Base-by-base conservation (phyloP, 768 basidiomycete species). In the Arthromyces matolae region DNA sequence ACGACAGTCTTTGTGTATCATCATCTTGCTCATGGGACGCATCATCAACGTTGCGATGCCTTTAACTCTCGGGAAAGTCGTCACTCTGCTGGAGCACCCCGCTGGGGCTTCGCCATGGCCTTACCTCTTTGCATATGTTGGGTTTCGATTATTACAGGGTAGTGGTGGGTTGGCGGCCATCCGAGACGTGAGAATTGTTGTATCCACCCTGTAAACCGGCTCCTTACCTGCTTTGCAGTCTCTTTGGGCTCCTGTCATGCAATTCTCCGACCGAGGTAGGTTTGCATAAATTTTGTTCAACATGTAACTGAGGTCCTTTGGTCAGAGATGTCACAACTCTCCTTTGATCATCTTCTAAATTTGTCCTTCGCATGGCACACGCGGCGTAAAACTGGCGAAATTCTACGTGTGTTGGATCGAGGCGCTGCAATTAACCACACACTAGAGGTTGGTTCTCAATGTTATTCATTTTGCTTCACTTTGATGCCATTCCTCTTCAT, bases 161-260 rank as follows among this genome's bases (percentile, higher is more conserved):
- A 79, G 77, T 44, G 88, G 87, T 19, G 92, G 92, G 20, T 66
- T 95, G 19, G 66, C 77, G 19, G 87, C 85, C 27, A 65, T 91
- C 38, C 79, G 79, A 36, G 79, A 83, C 62, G 76, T 77, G 65
- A 23, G 68, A 59, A n/a, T 18, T n/a, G 9, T n/a, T 3, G 53
- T 20, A 40, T 38, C 9, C 27, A 20, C 28, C 37, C 56, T 19
- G 10, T 19, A 19, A 5, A 33, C 22, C 18, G 9, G 20, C 8
- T 42, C 6, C 36, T 38, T 18, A 42, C 31, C 16, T 29, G 23
- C 25, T 51, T 35, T 51, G 4, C 49, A 86, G 81, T 70, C 78
- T 24, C 71, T 92, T 3, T 94, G 91, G 88, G 78, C 85, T 2
- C 89, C 92, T 1, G 86, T 98, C 34, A 87, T 92, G 79, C 90